These are phyloP conservation scores for Lagenidium giganteum DNA, from an alignment of 352 stramenopile species.

Conservation along the genomic window DNA sequence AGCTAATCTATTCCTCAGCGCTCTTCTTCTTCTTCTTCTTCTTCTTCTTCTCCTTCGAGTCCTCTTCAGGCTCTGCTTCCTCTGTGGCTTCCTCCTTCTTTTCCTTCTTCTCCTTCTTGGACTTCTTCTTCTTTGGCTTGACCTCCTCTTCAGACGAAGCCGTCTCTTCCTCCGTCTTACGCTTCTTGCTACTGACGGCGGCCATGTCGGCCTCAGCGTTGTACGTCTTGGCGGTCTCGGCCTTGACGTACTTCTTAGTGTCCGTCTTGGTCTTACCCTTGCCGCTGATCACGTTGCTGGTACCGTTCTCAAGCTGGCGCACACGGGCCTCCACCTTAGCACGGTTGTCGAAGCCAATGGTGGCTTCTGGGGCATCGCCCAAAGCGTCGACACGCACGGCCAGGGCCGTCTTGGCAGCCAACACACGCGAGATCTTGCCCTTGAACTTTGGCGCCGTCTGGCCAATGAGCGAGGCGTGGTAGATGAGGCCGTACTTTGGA, in stretches of 20 bases:
- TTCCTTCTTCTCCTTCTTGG: constrained; percentile 76
- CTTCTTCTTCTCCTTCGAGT: constrained; percentile 40
- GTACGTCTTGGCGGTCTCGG: constrained; percentile 80
- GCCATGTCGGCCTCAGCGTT: constrained; percentile 96
- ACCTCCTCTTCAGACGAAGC: constrained; percentile 49
- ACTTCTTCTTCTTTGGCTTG: constrained; percentile 33
- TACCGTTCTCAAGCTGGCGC: constrained; percentile 95
- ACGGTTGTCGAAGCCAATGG: constrained; percentile 96
- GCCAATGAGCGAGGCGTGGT: constrained; percentile 99
- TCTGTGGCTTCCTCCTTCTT: constrained; percentile 84
- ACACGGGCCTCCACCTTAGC: constrained; percentile 98
- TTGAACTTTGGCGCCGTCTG: constrained; percentile 99
- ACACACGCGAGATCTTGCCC: constrained; percentile 98
- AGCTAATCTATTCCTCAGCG: constrained; percentile 41
- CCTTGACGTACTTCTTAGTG: constrained; percentile 89
- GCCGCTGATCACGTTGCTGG: constrained; percentile 75
- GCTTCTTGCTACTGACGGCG: constrained; percentile 86
- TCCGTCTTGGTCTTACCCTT: constrained; percentile 90
- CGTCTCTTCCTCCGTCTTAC: constrained; percentile 55
- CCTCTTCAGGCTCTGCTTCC: constrained; percentile 30
- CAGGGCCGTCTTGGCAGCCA: constrained; percentile 98
- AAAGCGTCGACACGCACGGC: constrained; percentile 99
- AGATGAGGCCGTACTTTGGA: constrained; percentile 99
- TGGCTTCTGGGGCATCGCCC: constrained; percentile 93
- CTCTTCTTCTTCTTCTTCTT: constrained; percentile 41